Percentiles rank a stretch among this genome's conserved stretches.
phyloP scores from a whole-genome alignment of 2,329 filamentous ascomycete species.

The Colletotrichum higginsianum region DNA sequence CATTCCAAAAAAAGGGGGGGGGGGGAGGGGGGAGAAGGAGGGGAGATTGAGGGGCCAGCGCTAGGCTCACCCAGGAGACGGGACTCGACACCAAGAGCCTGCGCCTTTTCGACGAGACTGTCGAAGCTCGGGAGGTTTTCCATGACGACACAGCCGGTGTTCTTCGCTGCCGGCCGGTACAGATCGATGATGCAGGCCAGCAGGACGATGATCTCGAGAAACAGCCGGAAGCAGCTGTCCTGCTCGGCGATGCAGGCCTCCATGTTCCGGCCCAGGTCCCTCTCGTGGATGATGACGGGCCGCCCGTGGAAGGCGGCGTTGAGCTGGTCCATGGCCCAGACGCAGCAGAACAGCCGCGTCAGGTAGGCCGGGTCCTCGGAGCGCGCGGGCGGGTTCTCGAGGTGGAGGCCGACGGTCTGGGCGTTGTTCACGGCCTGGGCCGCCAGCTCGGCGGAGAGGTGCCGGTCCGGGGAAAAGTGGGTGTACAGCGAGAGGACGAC shows the following conservation, averaged over 20 bases:
- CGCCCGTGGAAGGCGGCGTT: conserved; percentile 46
- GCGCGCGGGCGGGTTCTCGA: conserved; percentile 45
- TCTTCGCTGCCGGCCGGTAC: conserved; percentile 43
- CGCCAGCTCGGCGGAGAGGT: conserved; percentile 41
- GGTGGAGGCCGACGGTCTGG: conserved; percentile 46
- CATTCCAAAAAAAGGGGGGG: too few relatives aligned
- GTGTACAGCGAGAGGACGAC: conserved; percentile 50
- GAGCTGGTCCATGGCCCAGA: conserved; percentile 46
- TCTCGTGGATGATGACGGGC: conserved; percentile 46
- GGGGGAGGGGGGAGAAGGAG: too few relatives aligned
- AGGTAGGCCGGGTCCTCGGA: conserved; percentile 37
- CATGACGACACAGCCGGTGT: conserved; percentile 31
- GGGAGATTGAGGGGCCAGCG: too few relatives aligned
- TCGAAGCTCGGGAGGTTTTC: conserved; percentile 33
- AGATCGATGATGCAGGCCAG: conserved; percentile 45
- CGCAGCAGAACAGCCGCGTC: conserved; percentile 46
- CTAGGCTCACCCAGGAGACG: conserved; percentile 41
- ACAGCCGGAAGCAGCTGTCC: conserved; percentile 44
- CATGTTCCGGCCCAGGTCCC: conserved; percentile 45
- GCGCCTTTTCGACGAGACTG: conserved; percentile 22
- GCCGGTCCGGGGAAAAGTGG: conserved; percentile 39
- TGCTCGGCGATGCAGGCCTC: conserved; percentile 44
- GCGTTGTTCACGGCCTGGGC: conserved; percentile 46
- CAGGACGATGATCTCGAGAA: conserved; percentile 45
- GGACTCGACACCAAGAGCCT: conserved; percentile 42